Evolutionary conservation across 2,329 filamentous ascomycete genomes (phyloP), one percentile per base, ranked within the genome.

Genomic region (Salinomyces thailandicus): DNA sequence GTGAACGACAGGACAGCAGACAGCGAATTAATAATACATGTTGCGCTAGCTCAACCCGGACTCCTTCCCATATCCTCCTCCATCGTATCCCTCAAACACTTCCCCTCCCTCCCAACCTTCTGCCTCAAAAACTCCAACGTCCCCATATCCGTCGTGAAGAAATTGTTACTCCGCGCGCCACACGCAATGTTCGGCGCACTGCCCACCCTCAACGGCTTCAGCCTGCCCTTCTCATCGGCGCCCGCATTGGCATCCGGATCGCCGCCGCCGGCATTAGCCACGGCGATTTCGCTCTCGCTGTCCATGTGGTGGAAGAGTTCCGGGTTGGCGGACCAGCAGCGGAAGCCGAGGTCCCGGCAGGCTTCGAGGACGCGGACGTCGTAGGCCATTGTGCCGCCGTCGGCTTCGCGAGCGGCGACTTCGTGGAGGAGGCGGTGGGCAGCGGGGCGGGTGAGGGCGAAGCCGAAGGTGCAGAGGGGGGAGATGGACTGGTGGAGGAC

Each of bases 391-490:
- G 44, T 50, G 20, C 54, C 55, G 18, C 42, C 53, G 43, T 45
- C 44, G 19, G 33, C 41, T 45, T 46, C 57, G 41, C 34, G 41
- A 35, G 17, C 38, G 2, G 63, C 62, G 31, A 65, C 55, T 19
- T 64, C 58, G 31, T 47, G 33, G 1, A 61, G 40, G 7, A 64
- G 50, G 3, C 48, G 47, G 5, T 35, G 22, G 0, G 62, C 61
- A 1, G 57, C 56, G 12, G 50, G 35, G 18, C 62, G 58, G 1
- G 62, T 64, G 5, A 66, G 48, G 11, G 62, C 63, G 43, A 63
- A 66, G 35, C 58, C 62, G 38, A 66, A 66, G 1, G 63, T 64
- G 46, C 63, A 66, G 17, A 66, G 59, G 0, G 63, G 63, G 27
- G 60, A 62, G 18, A 59, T 57, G 31, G 59, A 61, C 16, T 59